Evolutionary conservation across 305 asterid genomes (phyloP).

Genomic region (Solanum chacoense): DNA sequence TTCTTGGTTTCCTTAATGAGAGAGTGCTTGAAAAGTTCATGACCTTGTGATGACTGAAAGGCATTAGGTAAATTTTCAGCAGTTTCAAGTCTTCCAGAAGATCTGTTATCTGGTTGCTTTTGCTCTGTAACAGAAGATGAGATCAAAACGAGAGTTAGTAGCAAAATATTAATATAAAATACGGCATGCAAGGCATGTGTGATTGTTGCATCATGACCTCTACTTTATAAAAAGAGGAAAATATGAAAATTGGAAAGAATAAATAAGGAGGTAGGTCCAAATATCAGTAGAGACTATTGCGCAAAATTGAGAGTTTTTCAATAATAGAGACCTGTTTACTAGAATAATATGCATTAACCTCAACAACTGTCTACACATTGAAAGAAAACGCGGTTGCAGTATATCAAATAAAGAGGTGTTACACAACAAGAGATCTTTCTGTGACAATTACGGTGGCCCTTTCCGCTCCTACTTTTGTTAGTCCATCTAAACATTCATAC

Average conservation of each 20-base stretch:
- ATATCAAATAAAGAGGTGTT: background rate
- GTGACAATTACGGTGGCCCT: background rate
- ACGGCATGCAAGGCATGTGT: background rate
- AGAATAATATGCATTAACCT: background rate
- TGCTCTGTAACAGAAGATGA: slow-evolving; percentile 15
- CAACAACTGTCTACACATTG: background rate
- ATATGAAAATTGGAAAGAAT: background rate
- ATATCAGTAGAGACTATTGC: background rate
- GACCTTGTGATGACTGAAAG: slow-evolving; percentile 17
- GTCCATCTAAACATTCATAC: background rate
- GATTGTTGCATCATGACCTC: background rate
- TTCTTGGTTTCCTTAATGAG: slow-evolving; percentile 17
- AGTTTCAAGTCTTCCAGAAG: background rate
- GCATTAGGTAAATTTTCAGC: slow-evolving; percentile 13
- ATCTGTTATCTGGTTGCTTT: slow-evolving; percentile 10
- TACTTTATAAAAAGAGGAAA: background rate
- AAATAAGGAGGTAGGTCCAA: background rate
- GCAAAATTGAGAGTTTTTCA: background rate
- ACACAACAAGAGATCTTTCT: background rate
- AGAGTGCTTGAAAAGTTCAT: slow-evolving; percentile 5
- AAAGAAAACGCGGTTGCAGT: background rate
- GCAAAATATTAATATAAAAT: background rate
- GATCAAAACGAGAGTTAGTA: background rate
- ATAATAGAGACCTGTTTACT: background rate
- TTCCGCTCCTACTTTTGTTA: background rate